phyloP scores from a whole-genome alignment of 192 early-diverging fungal genomes.

The Gaertneriomyces semiglobifer region DNA sequence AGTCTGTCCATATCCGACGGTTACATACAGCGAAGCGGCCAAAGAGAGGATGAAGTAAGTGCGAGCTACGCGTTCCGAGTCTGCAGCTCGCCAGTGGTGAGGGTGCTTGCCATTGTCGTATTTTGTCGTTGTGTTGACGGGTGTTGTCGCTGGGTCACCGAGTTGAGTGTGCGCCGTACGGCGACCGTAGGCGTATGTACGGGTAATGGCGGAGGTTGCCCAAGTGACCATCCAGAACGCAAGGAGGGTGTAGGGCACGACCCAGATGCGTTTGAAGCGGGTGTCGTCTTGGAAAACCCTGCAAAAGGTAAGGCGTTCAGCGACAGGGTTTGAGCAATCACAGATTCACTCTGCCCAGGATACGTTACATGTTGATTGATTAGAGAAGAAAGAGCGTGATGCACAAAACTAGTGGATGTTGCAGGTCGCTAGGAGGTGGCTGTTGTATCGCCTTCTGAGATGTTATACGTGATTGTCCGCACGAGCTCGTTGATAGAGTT shows the following conservation, averaged over 20 bases:
- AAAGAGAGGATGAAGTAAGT: conserved; percentile 23
- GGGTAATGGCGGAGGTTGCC: neutral
- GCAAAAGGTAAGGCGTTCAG: no score
- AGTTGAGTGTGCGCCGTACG: neutral
- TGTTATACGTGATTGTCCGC: no score
- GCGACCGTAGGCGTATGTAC: neutral
- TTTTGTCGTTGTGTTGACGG: neutral
- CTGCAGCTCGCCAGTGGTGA: conserved; percentile 16
- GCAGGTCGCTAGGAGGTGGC: no score
- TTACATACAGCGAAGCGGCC: conserved; percentile 15
- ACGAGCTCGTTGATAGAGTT: no score
- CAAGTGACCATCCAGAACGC: neutral
- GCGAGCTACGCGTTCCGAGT: conserved; percentile 20
- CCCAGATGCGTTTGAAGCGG: conserved; percentile 3
- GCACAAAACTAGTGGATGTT: no score
- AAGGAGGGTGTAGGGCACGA: neutral
- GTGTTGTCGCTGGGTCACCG: neutral
- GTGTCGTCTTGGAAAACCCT: neutral
- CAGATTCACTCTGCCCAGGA: no score
- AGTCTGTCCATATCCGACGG: conserved; percentile 14
- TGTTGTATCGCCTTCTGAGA: no score
- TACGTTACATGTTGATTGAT: no score
- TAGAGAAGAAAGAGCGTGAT: no score
- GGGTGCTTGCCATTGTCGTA: neutral
- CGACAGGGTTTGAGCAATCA: no score